Base-by-base conservation (phyloP, 2,329 filamentous ascomycete species). In the Botryotinia convoluta region DNA sequence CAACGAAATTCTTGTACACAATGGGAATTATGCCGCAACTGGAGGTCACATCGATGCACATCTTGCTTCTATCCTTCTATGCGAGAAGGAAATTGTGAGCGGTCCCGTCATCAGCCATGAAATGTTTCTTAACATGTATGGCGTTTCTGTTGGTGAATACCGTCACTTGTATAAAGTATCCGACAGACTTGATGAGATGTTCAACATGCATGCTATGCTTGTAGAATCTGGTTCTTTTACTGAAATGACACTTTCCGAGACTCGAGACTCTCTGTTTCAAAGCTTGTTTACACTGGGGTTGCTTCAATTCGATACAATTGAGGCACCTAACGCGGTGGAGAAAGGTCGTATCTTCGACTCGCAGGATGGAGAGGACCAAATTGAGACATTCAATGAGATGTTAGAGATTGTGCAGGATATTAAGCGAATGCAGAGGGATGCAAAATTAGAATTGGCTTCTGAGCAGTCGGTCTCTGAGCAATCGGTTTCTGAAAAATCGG, bases 41-140 rank as follows among this genome's bases (percentile, higher is more conserved):
- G 61, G 60, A n/a, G 69, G 69, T 22, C 59, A 72, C 6, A 22
- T 72, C 22, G 29, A 39, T 35, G 61, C 69, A 26, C 69, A 72
- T 18, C 57, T 72, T n/a, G 37, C 69, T 0, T 63, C 69, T 1
- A 65, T 64, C 2, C 37, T 32, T 2, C 44, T 57, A 16, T 18
- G 14, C 10, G 69, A 45, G 20, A 32, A 42, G 7, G 60, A 42
- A 7, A 45, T 42, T 10, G 26, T 72, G 14, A 65, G 22, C 5
- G 35, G 60, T 10, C 37, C 44, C 3, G 12, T 44, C 20, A 67
- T 54, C 29, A 54, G 60, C 4, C n/a, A 65, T 0, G 60, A 54
- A 16, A 65, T 65, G 60, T 72, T 72, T n/a, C 9, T 29, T 4
- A 57, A n/a, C 0, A 57, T 65, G n/a, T 72, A 72, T 42, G 69